These are phyloP conservation scores for Penicillium italicum DNA, from an alignment of 2,329 filamentous ascomycete genomes.

Conservation along the genomic window DNA sequence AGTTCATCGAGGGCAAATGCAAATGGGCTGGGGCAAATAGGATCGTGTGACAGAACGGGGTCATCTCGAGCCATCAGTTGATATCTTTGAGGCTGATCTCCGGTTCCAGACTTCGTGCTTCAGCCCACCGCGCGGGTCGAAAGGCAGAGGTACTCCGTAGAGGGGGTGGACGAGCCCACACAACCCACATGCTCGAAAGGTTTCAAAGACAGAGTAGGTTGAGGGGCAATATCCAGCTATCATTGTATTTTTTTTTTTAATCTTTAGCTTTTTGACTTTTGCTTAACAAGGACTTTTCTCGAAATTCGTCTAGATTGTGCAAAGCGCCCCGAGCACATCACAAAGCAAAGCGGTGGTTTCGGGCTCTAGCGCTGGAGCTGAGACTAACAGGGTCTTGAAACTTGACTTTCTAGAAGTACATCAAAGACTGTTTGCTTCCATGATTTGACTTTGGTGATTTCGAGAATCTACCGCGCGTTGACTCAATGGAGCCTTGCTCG, in stretches of 20 bases:
- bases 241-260: background rate
- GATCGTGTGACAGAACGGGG: constrained; percentile 3
- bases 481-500: background rate
- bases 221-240: background rate
- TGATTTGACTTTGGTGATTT: constrained; percentile 1
- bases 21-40: background rate
- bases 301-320: constrained; percentile 1
- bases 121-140: background rate
- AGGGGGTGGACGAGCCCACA: background rate
- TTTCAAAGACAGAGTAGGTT: background rate
- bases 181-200: background rate
- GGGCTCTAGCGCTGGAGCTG: background rate
- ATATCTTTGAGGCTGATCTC: constrained; percentile 5
- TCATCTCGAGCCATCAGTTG: constrained; percentile 9
- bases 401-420: background rate
- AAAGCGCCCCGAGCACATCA: constrained; percentile 7
- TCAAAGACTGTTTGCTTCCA: background rate
- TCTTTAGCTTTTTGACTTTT: background rate
- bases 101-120: constrained; percentile 4
- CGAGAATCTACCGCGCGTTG: background rate
- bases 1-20: background rate
- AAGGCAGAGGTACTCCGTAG: background rate
- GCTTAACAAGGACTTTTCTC: background rate
- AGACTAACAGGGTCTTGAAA: background rate
- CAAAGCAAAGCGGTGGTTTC: background rate